Evolutionary conservation across 2,329 filamentous ascomycete genomes (phyloP), one percentile per base, ranked within the genome.

Genomic region (Colletotrichum gloeosporioides): DNA sequence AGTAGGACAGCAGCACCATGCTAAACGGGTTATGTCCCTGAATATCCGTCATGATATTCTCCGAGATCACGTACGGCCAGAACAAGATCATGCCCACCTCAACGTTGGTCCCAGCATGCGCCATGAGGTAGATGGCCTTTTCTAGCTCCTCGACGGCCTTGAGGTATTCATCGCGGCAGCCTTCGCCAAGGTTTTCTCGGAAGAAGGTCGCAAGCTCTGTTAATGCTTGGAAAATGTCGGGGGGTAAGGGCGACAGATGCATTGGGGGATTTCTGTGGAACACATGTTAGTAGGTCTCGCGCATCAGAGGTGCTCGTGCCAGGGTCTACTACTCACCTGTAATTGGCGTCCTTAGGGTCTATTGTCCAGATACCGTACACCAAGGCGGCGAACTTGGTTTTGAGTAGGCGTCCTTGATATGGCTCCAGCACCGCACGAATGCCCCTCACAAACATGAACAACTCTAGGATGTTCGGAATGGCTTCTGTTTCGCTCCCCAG

Each of bases 31-130:
- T 79, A 8, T 76, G 71, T 4, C 79, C 75, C 10, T 73, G 71
- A 10, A 83, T 74, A 69, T 83, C 82, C n/a, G 78, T 49, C 27
- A 83, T 69, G 39, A 83, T 70, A 27, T 77, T 79, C 10, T 82
- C 80, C 10, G 78, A 68, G 5, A 81, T 68, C 2, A 74, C 65
- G 67, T 82, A 82, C n/a, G 81, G 69, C 80, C 82, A 82, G 22
- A 80, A 78, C 2, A 80, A 22, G 8, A 77, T 65, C 7, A 79
- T 78, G 4, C 79, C 80, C 0, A 74, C 32, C 32, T 83, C 82
- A 6, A 73, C n/a, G n/a, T 81, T 69, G 7, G 76, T 32, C 2
- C 82, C 81, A 8, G 80, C 79, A 18, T 77, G 69, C 4, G 79
- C 77, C 39, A 80, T 73, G 3, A 82, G 65, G 36, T 77, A 79